These are phyloP conservation scores for Coemansia sp. DNA, from an alignment of 192 early-diverging fungal species.

Conservation along the genomic window DNA sequence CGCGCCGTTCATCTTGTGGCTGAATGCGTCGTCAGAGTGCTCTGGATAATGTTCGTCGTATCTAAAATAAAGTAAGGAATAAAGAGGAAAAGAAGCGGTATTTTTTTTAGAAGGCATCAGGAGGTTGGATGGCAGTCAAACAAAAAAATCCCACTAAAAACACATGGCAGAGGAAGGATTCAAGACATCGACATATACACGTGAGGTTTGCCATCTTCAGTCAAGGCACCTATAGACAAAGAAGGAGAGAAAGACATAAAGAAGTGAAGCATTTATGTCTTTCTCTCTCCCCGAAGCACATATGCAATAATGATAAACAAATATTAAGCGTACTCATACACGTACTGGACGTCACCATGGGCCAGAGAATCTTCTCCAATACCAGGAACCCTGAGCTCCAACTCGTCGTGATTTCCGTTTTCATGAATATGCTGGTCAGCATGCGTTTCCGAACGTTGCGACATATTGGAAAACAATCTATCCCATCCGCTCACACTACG, in stretches of 20 bases:
- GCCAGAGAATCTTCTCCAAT: slow-evolving; percentile 47
- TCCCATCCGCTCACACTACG: slow-evolving; percentile 54
- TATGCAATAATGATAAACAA: slow-evolving; percentile 2
- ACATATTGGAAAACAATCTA: slow-evolving; percentile 43
- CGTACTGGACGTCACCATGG: slow-evolving; percentile 57
- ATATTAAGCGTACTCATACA: slow-evolving; percentile 48
- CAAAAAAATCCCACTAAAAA: too few species aligned
- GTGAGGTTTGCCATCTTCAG: background rate
- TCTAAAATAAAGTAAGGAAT: slow-evolving; percentile 6
- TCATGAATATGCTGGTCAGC: slow-evolving; percentile 22
- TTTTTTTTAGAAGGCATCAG: background rate
- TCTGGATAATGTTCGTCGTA: slow-evolving; percentile 27
- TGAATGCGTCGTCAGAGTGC: slow-evolving; percentile 1
- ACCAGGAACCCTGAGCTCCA: slow-evolving; percentile 38
- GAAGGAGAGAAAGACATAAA: background rate
- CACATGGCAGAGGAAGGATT: background rate
- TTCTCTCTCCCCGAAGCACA: background rate
- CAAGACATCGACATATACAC: background rate
- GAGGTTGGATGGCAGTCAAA: background rate
- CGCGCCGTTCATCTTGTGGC: slow-evolving; percentile 2
- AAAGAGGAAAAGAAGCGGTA: background rate
- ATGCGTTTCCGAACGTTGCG: slow-evolving; percentile 33
- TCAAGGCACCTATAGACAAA: background rate
- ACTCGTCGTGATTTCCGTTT: background rate
- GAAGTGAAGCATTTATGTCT: background rate